Percentiles rank a stretch among this genome's conserved stretches.
Evolutionary conservation across 805 yeast species (phyloP).

Genomic region (Naumovozyma castellii): DNA sequence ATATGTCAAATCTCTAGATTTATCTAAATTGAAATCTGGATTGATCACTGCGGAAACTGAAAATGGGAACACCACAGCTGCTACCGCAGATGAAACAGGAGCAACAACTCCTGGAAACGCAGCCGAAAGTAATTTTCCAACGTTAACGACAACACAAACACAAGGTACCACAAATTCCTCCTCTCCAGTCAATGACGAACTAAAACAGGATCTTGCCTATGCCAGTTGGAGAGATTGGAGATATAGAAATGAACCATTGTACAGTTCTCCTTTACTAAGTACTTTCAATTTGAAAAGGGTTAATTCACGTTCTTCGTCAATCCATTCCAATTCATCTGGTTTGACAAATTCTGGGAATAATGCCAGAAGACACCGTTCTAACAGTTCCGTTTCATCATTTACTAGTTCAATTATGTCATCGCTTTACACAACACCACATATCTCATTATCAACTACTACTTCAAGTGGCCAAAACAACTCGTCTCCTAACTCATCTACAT

Average conservation of each 20-base stretch:
- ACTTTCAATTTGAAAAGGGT: constrained; percentile 19
- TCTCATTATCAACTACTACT: constrained; percentile 10
- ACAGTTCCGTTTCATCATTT: constrained; percentile 23
- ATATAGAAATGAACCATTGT: constrained; percentile 60
- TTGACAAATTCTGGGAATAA: constrained; percentile 1
- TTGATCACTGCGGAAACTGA: constrained; percentile 18
- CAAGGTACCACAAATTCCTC: neutral
- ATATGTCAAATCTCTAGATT: constrained; percentile 47
- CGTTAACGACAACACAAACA: no score
- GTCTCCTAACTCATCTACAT: neutral
- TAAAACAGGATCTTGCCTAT: constrained; percentile 29
- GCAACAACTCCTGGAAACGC: no score
- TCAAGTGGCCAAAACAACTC: neutral
- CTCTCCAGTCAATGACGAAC: constrained; percentile 5
- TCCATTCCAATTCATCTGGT: constrained; percentile 11
- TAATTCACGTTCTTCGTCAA: constrained; percentile 17
- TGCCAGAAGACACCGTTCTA: constrained; percentile 18
- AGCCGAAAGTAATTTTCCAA: no score
- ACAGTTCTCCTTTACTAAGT: constrained; percentile 33
- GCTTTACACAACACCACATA: constrained; percentile 17
- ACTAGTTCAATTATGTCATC: constrained; percentile 27
- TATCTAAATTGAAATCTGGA: constrained; percentile 42
- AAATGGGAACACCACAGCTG: constrained; percentile 2
- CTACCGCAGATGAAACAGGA: neutral
- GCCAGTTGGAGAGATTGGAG: constrained; percentile 96